These are phyloP conservation scores for Camellia japonica DNA, from an alignment of 148 eudicot genomes.

Conservation along the genomic window DNA sequence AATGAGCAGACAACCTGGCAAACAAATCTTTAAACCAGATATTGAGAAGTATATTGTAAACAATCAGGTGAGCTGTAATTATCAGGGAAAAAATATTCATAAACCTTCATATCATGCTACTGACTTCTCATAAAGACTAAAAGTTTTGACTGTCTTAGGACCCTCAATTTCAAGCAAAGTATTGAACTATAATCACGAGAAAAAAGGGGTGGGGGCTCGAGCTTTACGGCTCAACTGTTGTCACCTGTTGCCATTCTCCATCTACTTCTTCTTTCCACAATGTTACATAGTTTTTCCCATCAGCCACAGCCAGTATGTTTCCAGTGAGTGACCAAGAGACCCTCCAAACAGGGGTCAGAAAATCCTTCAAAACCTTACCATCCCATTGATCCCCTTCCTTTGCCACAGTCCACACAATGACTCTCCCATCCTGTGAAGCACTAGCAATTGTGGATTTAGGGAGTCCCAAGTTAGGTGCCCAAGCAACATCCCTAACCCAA, in stretches of 20 bases:
- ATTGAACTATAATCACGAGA: neutral
- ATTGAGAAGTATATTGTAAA: no score
- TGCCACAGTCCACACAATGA: slow-evolving; percentile 14
- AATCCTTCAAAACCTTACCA: slow-evolving; percentile 22
- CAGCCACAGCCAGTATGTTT: slow-evolving; percentile 19
- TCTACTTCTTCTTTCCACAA: slow-evolving; percentile 21
- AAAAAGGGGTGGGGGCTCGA: neutral
- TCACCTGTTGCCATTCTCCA: slow-evolving; percentile 21
- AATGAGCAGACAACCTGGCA: no score
- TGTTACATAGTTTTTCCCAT: slow-evolving; percentile 16
- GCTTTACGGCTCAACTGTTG: slow-evolving; percentile 8
- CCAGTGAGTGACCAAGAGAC: slow-evolving; percentile 20
- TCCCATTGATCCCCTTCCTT: slow-evolving; percentile 23
- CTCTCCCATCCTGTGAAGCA: slow-evolving; percentile 22
- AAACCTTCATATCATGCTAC: no score
- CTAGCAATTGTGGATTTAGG: slow-evolving; percentile 19
- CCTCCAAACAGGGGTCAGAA: slow-evolving; percentile 23
- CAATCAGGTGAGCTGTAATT: no score
- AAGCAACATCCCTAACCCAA: slow-evolving; percentile 23
- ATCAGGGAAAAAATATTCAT: no score
- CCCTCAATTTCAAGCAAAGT: neutral
- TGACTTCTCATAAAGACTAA: no score
- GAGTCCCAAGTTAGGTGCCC: slow-evolving; percentile 23
- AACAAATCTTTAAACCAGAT: no score
- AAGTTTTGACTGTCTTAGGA: neutral